These are phyloP conservation scores for Tephrocybe sp. DNA, from an alignment of 768 basidiomycete genomes.

Conservation along the genomic window DNA sequence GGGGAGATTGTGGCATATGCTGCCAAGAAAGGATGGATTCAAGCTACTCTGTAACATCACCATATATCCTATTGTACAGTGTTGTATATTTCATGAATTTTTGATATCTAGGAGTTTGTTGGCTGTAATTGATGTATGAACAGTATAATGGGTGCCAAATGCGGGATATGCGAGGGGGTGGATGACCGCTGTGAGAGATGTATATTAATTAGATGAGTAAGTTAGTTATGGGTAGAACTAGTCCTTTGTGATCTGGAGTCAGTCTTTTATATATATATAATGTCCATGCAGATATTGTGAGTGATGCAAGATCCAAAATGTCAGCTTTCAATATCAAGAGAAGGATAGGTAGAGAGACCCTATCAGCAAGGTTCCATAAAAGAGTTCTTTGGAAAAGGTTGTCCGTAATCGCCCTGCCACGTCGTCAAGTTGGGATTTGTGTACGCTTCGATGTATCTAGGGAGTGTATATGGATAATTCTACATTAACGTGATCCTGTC, in stretches of 20 bases:
- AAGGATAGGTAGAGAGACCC: background rate
- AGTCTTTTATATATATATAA: background rate
- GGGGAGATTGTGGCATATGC: constrained; percentile 63
- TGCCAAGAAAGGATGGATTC: constrained; percentile 60
- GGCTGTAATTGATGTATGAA: background rate
- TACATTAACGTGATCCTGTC: background rate
- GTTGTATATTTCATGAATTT: background rate
- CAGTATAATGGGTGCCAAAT: background rate
- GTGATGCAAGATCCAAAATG: background rate
- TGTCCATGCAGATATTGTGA: constrained; percentile 1
- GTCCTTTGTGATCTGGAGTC: constrained; percentile 1
- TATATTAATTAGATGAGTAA: too few species aligned
- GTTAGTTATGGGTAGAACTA: too few species aligned
- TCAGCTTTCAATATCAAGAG: constrained; percentile 6
- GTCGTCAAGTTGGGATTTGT: constrained; percentile 57
- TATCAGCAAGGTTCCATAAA: constrained; percentile 29
- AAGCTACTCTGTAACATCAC: constrained; percentile 15
- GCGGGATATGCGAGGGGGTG: too few species aligned
- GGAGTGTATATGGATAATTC: background rate
- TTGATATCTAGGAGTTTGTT: background rate
- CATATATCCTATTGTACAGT: background rate
- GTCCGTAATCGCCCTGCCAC: constrained; percentile 41
- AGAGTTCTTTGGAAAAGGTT: constrained; percentile 55
- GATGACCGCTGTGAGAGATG: too few species aligned
- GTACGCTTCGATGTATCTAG: constrained; percentile 57